These are phyloP conservation scores for Acer yangbiense DNA, from an alignment of 345 rosid genomes.

Conservation along the genomic window DNA sequence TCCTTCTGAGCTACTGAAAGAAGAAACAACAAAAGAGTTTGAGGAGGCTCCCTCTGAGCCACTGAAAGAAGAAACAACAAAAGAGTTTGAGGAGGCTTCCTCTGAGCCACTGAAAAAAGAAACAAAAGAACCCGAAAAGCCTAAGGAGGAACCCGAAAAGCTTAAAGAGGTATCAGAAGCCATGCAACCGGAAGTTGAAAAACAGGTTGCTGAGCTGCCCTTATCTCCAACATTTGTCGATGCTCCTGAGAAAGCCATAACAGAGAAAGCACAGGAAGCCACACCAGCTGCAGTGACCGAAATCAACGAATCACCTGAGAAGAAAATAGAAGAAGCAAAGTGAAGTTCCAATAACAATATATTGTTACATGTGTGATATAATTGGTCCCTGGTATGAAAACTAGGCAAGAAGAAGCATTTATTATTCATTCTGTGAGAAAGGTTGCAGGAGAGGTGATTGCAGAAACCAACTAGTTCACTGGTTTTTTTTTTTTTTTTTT, in stretches of 20 bases:
- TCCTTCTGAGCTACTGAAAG: slow-evolving; percentile 15
- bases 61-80: slow-evolving; percentile 12
- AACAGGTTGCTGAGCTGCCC: slow-evolving; percentile 5
- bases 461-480: slow-evolving; percentile 9
- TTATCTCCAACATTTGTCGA: slow-evolving; percentile 3
- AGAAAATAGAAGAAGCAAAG: slow-evolving; percentile 21
- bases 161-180: slow-evolving; percentile 1
- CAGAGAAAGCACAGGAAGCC: slow-evolving; percentile 17
- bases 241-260: background rate
- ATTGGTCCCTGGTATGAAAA: background rate
- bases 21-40: slow-evolving; percentile 9
- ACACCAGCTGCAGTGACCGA: background rate
- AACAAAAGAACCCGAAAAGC: background rate
- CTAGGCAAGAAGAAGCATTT: background rate
- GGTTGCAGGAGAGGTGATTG: background rate
- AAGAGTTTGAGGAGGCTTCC: slow-evolving; percentile 3
- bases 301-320: background rate
- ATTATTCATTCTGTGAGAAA: background rate
- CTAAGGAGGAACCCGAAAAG: background rate
- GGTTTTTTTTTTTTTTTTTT: background rate
- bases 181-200: background rate
- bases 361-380: background rate
- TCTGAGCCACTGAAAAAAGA: slow-evolving; percentile 18
- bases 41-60: slow-evolving; percentile 1
- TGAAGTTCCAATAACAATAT: slow-evolving; percentile 7